These are phyloP conservation scores for Ogataea degrootiae DNA, from an alignment of 805 yeast genomes.

Conservation along the genomic window DNA sequence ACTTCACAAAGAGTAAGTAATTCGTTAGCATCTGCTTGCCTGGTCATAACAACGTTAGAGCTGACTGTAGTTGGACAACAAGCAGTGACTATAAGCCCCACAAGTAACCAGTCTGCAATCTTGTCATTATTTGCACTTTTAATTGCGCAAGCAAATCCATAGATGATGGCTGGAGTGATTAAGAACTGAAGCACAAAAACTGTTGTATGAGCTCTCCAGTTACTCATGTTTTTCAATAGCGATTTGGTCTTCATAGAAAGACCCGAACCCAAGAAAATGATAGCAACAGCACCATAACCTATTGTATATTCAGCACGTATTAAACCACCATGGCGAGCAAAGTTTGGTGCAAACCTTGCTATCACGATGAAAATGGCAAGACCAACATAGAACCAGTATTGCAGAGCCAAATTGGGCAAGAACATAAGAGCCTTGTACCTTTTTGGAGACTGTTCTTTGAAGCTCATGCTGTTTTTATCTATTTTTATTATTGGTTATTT, in stretches of 20 bases:
- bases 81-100: slow-evolving; percentile 78
- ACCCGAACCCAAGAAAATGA: slow-evolving; percentile 80
- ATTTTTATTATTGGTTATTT: no score
- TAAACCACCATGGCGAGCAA: slow-evolving; percentile 79
- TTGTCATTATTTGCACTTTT: slow-evolving; percentile 47
- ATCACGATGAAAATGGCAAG: slow-evolving; percentile 70
- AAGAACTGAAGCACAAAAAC: slow-evolving; percentile 65
- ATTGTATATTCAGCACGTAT: slow-evolving; percentile 72
- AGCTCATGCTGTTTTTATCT: not conserved
- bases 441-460: slow-evolving; percentile 7
- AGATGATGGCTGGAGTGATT: slow-evolving; percentile 46
- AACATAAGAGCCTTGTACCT: slow-evolving; percentile 2
- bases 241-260: slow-evolving; percentile 66
- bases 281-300: slow-evolving; percentile 81
- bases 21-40: slow-evolving; percentile 79
- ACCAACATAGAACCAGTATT: slow-evolving; percentile 73
- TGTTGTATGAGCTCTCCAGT: slow-evolving; percentile 82
- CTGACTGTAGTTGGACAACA: slow-evolving; percentile 91
- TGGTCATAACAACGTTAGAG: slow-evolving; percentile 90
- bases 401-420: slow-evolving; percentile 1
- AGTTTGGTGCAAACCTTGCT: slow-evolving; percentile 74
- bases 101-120: slow-evolving; percentile 74
- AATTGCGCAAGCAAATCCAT: slow-evolving; percentile 68
- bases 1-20: slow-evolving; percentile 74
- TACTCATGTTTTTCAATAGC: slow-evolving; percentile 54